Base-by-base conservation (phyloP, 2,329 filamentous ascomycete genomes). In the Achaetomium macrosporum region DNA sequence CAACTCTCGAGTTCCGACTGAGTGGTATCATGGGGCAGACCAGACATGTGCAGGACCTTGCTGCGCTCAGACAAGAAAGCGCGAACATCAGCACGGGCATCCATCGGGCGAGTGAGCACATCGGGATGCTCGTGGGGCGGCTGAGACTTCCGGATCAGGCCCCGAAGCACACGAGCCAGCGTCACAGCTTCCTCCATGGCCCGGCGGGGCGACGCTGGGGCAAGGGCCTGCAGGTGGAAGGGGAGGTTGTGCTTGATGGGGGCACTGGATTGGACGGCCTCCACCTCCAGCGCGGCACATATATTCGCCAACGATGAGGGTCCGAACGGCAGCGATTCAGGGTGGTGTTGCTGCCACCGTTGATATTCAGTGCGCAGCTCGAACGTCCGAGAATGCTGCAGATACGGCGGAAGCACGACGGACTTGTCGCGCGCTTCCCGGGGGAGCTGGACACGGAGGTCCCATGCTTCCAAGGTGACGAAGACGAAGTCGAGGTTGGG, bases 201-300 rank as follows among this genome's bases (percentile, higher is more conserved):
- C 64, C 93, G 88, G 58, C 93, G 88, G 52, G 93, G 93, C 46
- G 92, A 97, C 25, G 93, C 92, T 41, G 93, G 93, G 45, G 93
- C 93, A 58, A 99, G 78, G 12, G 93, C 92, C 75, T 99, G 93
- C 57, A 99, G 78, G 69, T 99, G 93, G 75, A 99, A 99, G 11
- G 93, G 93, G 37, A 99, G 80, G 69, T 97, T 97, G 71, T 97
- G 93, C 74, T 97, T 99, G 74, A 99, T 97, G 42, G 93, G 93
- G 52, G 93, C 92, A 66, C 91, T 97, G 11, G 91, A 92, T 73
- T 97, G 91, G 36, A 99, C 90, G 51, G 95, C 91, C 73, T 99
- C 93, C 44, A 99, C 93, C 73, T 99, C 93, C 50, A 99, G 84
- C 50, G 93, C 93, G 59, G 93, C 93, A 75, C 93, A 99, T 69